Evolutionary conservation across 2,329 filamentous ascomycete genomes (phyloP).

Genomic region (Coniochaeta sp.): DNA sequence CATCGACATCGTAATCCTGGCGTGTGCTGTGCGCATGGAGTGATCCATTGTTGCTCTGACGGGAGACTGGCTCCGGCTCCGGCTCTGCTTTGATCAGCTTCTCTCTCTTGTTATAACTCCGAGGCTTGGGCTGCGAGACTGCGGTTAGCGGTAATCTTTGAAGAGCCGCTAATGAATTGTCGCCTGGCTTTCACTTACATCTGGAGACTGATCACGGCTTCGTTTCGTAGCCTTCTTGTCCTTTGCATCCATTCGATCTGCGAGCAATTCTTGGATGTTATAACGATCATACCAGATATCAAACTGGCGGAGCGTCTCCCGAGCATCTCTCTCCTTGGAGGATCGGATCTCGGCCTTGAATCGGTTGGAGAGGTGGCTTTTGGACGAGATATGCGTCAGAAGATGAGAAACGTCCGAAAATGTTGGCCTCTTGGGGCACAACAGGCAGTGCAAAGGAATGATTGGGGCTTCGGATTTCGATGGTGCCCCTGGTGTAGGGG

Average conservation of each 20-base stretch:
- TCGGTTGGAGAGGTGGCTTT: slow-evolving; percentile 79
- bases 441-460: slow-evolving; percentile 67
- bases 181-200: slow-evolving; percentile 7
- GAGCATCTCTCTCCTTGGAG: slow-evolving; percentile 58
- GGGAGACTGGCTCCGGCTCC: not conserved
- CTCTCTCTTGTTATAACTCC: not conserved
- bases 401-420: slow-evolving; percentile 92
- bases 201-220: slow-evolving; percentile 10
- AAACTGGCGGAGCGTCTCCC: slow-evolving; percentile 56
- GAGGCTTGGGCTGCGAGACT: not conserved
- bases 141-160: not conserved
- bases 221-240: slow-evolving; percentile 46
- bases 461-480: slow-evolving; percentile 19
- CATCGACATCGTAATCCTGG: not conserved
- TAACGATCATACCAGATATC: slow-evolving; percentile 71
- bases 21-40: slow-evolving; percentile 2
- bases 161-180: not conserved
- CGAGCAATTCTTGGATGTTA: slow-evolving; percentile 64
- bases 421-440: slow-evolving; percentile 70
- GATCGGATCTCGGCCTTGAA: slow-evolving; percentile 74
- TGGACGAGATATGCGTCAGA: slow-evolving; percentile 86
- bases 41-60: slow-evolving; percentile 12
- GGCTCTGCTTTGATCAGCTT: not conserved
- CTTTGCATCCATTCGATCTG: slow-evolving; percentile 70
- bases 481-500: not conserved